Evolutionary conservation across 2,329 filamentous ascomycete genomes (phyloP).

Genomic region (Penicillium digitatum): DNA sequence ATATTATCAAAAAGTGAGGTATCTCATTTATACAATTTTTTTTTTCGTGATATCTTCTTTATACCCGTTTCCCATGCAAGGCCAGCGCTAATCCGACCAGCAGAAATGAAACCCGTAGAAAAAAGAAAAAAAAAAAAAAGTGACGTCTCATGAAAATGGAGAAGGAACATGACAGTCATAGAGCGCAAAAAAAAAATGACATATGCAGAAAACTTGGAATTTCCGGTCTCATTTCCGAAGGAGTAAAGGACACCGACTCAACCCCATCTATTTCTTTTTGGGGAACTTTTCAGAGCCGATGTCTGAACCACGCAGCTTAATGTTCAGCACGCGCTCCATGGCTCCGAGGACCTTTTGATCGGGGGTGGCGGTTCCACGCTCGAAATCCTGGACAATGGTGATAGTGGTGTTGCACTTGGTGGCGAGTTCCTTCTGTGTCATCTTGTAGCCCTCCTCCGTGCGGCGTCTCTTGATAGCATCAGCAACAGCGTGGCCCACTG

Average conservation of each 20-base stretch:
- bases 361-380: constrained; percentile 71
- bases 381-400: constrained; percentile 75
- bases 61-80: constrained; percentile 26
- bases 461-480: constrained; percentile 77
- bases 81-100: constrained; percentile 35
- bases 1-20: constrained; percentile 12
- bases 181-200: constrained; percentile 20
- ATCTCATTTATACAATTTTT: constrained; percentile 25
- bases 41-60: constrained; percentile 21
- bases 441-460: constrained; percentile 79
- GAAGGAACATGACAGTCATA: constrained; percentile 25
- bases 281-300: constrained; percentile 80
- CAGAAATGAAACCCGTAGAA: constrained; percentile 25
- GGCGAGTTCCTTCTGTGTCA: constrained; percentile 87
- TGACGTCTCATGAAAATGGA: constrained; percentile 18
- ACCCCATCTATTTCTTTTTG: constrained; percentile 60
- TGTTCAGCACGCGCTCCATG: constrained; percentile 81
- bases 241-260: constrained; percentile 25
- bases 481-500: constrained; percentile 74
- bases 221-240: constrained; percentile 18
- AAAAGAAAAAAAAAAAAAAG: constrained; percentile 10
- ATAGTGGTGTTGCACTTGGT: constrained; percentile 86
- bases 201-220: constrained; percentile 12
- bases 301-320: constrained; percentile 79
- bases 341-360: constrained; percentile 76